Base-by-base conservation (phyloP, 192 early-diverging fungal genomes). In the Tieghemiomyces parasiticus region DNA sequence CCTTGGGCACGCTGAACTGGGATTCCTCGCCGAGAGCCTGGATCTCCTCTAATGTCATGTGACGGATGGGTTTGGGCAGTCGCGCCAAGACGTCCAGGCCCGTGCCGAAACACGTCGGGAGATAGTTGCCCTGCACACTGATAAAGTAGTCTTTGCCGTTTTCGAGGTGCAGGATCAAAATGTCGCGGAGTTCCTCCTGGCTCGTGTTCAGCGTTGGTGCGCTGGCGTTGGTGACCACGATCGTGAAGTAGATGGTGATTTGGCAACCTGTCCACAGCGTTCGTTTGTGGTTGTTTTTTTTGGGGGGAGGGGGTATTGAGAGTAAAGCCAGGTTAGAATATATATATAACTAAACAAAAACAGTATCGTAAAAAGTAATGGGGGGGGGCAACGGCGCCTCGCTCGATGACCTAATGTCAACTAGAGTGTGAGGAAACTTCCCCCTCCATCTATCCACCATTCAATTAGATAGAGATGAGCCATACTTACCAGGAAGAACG, bases 91-190 rank as follows among this genome's bases (percentile, higher is more conserved):
- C 67, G 26, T 85, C 84, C 31, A 96, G 59, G 0, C 68, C 73
- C 63, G 76, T 78, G 3, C 88, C 90, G 68, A 87, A 90, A 63
- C 85, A 86, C 4, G 87, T 86, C 2, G 75, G 70, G 32, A 75
- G 60, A 67, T 91, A 93, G 0, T 65, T 63, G 26, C 84, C 93
- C 22, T 72, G 68, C 9, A 93, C 75, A 4, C 79, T 69, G 12
- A 97, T 71, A 67, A 97, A 97, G 56, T 82, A 83, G 56, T 97
- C 91, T 35, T 85, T 85, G 13, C 88, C 85, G 31, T 85, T 80
- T 49, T 87, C 81, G 51, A 87, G 66, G 60, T 86, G 87, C 19
- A 97, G 62, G 26, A 97, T 80, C n/a, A 94, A 63, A 59, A 83
- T 86, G 60, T 92, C 85, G 6, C 78, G 76, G 33, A 88, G 64